Conservation (phyloP, 2,329 filamentous ascomycete genomes). For the Colletotrichum brevisporum region DNA sequence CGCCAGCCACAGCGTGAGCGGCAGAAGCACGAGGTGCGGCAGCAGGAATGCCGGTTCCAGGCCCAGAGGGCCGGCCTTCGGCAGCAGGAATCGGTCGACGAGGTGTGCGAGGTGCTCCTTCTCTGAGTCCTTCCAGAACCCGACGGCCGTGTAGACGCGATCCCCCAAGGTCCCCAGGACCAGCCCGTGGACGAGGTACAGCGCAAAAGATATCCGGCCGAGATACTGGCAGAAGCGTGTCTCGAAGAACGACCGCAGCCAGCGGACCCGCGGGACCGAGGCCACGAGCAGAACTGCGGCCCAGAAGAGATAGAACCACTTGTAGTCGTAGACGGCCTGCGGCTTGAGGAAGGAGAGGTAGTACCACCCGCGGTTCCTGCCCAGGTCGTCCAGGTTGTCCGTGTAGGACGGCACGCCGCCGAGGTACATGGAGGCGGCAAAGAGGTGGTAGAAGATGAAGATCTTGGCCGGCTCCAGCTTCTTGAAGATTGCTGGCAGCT, state of each 20-base stretch:
- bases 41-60: conserved; percentile 72
- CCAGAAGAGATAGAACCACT: conserved; percentile 57
- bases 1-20: conserved; percentile 71
- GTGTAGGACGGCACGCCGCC: conserved; percentile 47
- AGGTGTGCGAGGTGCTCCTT: conserved; percentile 67
- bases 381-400: conserved; percentile 17
- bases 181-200: conserved; percentile 74
- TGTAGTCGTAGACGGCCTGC: conserved; percentile 72
- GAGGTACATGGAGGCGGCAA: conserved; percentile 51
- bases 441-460: conserved; percentile 60
- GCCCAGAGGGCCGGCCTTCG: conserved; percentile 70
- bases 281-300: conserved; percentile 53
- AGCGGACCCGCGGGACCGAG: conserved; percentile 51
- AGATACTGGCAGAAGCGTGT: conserved; percentile 67
- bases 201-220: conserved; percentile 71
- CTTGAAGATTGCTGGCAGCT: conserved; percentile 65
- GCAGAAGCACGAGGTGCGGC: conserved; percentile 72
- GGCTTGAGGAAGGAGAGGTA: conserved; percentile 64
- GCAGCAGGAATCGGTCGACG: conserved; percentile 69
- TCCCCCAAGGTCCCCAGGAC: conserved; percentile 66
- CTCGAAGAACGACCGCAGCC: conserved; percentile 65
- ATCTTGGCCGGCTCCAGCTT: conserved; percentile 63
- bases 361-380: conserved; percentile 45
- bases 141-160: conserved; percentile 73
- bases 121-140: conserved; percentile 66